These are phyloP conservation scores for Boletus rex-veris DNA, from an alignment of 768 basidiomycete genomes.

Conservation along the genomic window DNA sequence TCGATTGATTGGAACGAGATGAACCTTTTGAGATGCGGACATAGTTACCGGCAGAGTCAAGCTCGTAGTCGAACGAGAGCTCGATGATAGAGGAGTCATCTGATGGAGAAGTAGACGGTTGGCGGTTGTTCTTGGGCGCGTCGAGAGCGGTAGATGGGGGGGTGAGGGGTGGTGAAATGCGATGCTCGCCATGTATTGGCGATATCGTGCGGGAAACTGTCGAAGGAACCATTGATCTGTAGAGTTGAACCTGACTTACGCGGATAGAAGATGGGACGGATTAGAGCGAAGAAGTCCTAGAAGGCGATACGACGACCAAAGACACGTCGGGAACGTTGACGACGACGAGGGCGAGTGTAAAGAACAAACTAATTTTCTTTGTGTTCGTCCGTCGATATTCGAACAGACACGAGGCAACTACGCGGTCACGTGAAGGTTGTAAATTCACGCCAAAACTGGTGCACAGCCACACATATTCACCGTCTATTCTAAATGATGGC, in stretches of 20 bases:
- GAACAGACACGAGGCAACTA: conserved; percentile 36
- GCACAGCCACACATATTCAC: background rate
- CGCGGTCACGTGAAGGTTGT: conserved; percentile 34
- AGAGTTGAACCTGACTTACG: conserved; percentile 12
- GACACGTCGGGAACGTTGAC: conserved; percentile 20
- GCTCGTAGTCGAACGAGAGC: conserved; percentile 47
- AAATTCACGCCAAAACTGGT: conserved; percentile 1
- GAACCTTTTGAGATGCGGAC: conserved; percentile 46
- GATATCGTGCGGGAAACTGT: conserved; percentile 24
- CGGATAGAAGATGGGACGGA: background rate
- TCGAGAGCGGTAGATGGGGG: conserved; percentile 28
- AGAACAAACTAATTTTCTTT: conserved; percentile 26
- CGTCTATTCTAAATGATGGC: too few relatives aligned
- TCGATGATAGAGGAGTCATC: conserved; percentile 47
- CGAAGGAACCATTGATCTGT: conserved; percentile 21
- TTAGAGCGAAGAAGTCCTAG: background rate
- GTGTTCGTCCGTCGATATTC: conserved; percentile 14
- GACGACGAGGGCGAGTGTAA: conserved; percentile 10
- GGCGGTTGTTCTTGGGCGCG: conserved; percentile 32
- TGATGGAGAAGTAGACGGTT: conserved; percentile 36
- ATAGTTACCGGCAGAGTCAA: conserved; percentile 43
- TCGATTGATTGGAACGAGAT: conserved; percentile 35
- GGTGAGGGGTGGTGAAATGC: conserved; percentile 30
- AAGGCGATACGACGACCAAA: conserved; percentile 3
- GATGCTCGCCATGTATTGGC: conserved; percentile 29